Evolutionary conservation across 208 protist species (phyloP).

Genomic region (Wallacemonas rigidus): DNA sequence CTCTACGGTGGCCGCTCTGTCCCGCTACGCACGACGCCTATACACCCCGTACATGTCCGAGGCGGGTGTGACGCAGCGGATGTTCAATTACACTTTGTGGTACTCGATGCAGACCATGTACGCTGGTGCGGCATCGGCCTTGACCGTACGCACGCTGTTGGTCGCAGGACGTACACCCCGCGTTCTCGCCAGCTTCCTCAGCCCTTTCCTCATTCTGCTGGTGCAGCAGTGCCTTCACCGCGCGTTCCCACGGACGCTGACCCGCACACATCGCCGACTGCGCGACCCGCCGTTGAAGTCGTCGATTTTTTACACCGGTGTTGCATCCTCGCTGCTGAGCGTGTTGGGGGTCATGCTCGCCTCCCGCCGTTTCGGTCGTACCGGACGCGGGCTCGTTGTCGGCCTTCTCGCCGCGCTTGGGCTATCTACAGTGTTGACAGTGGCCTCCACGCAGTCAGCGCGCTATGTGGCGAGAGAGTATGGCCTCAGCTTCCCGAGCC

Average conservation of each 20-base stretch:
- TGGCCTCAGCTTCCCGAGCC: not conserved
- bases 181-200: constrained; percentile 36
- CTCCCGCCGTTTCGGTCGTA: not conserved
- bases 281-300: not conserved
- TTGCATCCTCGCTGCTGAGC: not conserved
- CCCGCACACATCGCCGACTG: not conserved
- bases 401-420: not conserved
- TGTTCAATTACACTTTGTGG: constrained; percentile 18
- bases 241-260: not conserved
- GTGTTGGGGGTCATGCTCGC: constrained; percentile 7
- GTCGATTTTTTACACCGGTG: constrained; percentile 7
- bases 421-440: not conserved
- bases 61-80: not conserved
- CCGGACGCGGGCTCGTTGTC: not conserved
- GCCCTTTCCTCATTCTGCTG: constrained; percentile 19
- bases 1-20: not conserved
- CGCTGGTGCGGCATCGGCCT: constrained; percentile 32
- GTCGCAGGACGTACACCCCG: constrained; percentile 49
- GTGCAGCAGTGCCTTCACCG: not conserved
- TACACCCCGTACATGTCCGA: not conserved
- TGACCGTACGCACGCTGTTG: constrained; percentile 61
- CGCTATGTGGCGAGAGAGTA: constrained; percentile 1
- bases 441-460: not conserved
- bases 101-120: constrained; percentile 42
- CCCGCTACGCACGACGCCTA: not conserved